Conservation (phyloP, 2,329 filamentous ascomycete genomes). For the Epichloe sp. region DNA sequence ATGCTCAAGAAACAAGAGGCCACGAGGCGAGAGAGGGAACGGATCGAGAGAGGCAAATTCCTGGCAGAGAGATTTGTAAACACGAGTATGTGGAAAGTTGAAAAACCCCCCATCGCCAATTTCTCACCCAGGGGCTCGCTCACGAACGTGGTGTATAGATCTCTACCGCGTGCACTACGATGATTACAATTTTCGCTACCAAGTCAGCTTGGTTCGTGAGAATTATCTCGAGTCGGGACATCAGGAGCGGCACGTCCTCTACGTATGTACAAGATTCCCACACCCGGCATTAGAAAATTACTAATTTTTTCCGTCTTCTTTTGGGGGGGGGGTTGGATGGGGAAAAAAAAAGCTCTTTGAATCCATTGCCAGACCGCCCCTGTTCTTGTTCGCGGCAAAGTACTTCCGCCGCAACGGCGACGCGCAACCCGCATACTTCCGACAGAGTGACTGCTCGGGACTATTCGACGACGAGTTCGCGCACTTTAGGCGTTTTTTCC, state of each 20-base stretch:
- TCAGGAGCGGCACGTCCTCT: conserved; percentile 24
- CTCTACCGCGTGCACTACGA: conserved; percentile 56
- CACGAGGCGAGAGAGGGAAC: conserved; percentile 17
- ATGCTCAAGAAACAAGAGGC: conserved; percentile 9
- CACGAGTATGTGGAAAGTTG: conserved; percentile 22
- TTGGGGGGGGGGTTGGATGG: too few species aligned
- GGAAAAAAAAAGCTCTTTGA: conserved; percentile 47
- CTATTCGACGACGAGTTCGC: conserved; percentile 30
- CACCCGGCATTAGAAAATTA: too few species aligned
- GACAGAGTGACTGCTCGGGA: conserved; percentile 25
- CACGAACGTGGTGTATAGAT: conserved; percentile 22
- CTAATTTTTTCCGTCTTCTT: too few species aligned
- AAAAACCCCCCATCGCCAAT: too few species aligned
- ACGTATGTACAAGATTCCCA: conserved; percentile 29
- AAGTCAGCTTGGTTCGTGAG: conserved; percentile 46
- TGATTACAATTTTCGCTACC: conserved; percentile 46
- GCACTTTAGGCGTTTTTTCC: conserved; percentile 45
- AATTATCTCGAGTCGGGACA: conserved; percentile 3
- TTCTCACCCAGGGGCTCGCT: too few species aligned
- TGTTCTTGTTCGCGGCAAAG: conserved; percentile 48
- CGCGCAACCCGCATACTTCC: conserved; percentile 22
- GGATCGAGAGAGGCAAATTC: conserved; percentile 25
- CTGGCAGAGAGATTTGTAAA: conserved; percentile 32
- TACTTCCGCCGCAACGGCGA: conserved; percentile 29
- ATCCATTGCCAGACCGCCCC: conserved; percentile 42